These are phyloP conservation scores for Beauveria sp. DNA, from an alignment of 2,329 filamentous ascomycete species.

Conservation along the genomic window DNA sequence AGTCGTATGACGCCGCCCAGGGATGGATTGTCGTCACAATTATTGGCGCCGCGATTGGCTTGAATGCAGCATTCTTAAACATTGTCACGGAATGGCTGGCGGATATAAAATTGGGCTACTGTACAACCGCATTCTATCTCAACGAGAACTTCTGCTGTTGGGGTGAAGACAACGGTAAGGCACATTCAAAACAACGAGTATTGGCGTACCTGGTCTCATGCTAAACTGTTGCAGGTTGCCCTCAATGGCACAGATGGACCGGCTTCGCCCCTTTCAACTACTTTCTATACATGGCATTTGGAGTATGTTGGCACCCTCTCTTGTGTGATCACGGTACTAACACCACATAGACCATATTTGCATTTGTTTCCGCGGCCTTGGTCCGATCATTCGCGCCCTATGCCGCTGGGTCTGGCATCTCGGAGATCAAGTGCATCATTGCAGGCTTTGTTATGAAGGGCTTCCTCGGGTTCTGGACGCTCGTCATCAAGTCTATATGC, in stretches of 20 bases:
- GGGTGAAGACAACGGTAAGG: constrained; percentile 75
- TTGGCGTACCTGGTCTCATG: constrained; percentile 2
- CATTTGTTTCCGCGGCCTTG: constrained; percentile 71
- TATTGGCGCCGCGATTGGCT: constrained; percentile 83
- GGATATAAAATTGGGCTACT: constrained; percentile 94
- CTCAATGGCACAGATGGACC: constrained; percentile 86
- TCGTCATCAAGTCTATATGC: constrained; percentile 89
- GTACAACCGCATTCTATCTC: constrained; percentile 89
- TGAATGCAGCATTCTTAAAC: constrained; percentile 89
- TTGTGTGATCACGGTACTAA: background rate
- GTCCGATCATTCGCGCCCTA: constrained; percentile 93
- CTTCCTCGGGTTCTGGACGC: constrained; percentile 84
- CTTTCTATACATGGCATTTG: constrained; percentile 78
- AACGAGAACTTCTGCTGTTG: constrained; percentile 98
- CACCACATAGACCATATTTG: constrained; percentile 58
- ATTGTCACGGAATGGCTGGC: constrained; percentile 96
- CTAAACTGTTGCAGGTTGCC: constrained; percentile 53
- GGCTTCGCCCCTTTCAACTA: constrained; percentile 74
- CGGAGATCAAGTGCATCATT: constrained; percentile 98
- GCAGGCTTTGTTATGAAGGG: constrained; percentile 99
- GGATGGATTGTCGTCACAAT: constrained; percentile 97
- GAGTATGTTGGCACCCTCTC: constrained; percentile 40
- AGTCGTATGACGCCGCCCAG: constrained; percentile 92
- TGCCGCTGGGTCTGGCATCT: constrained; percentile 92
- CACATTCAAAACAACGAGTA: background rate